phyloP scores from a whole-genome alignment of 768 basidiomycete genomes.

The Hysterangium stoloniferum region DNA sequence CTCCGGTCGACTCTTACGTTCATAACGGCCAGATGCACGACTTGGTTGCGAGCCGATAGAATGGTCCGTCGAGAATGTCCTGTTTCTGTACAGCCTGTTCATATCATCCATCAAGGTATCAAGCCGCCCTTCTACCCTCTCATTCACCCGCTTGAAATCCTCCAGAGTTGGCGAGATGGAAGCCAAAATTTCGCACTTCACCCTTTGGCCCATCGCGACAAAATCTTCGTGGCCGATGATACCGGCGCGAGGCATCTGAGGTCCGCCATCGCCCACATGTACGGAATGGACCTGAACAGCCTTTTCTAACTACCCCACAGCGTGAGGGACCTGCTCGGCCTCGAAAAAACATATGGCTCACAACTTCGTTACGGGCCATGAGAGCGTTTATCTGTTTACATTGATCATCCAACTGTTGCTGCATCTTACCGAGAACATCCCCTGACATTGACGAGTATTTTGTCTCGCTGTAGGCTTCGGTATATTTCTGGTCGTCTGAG shows the following conservation, averaged over 20 bases:
- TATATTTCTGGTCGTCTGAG: neutral
- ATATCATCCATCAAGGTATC: neutral
- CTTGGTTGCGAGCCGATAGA: neutral
- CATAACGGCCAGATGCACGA: neutral
- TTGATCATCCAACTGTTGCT: slow-evolving; percentile 8
- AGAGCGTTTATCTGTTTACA: slow-evolving; percentile 1
- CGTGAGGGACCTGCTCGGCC: neutral
- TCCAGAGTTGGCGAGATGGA: neutral
- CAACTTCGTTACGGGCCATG: neutral
- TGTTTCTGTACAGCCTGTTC: neutral
- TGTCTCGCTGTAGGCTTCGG: neutral
- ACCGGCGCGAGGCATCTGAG: too few relatives aligned
- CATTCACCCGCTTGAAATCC: neutral
- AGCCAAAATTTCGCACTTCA: neutral
- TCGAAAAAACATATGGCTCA: slow-evolving; percentile 1
- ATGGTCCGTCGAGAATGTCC: neutral
- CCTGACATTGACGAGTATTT: neutral
- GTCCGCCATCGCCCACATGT: too few relatives aligned
- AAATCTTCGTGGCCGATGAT: too few relatives aligned
- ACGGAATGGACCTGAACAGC: neutral
- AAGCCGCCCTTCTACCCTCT: neutral
- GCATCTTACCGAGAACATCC: neutral
- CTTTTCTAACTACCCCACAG: neutral
- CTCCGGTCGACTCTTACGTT: neutral
- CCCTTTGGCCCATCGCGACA: neutral